These are phyloP conservation scores for Firmiana major DNA, from an alignment of 345 rosid species.

Conservation along the genomic window DNA sequence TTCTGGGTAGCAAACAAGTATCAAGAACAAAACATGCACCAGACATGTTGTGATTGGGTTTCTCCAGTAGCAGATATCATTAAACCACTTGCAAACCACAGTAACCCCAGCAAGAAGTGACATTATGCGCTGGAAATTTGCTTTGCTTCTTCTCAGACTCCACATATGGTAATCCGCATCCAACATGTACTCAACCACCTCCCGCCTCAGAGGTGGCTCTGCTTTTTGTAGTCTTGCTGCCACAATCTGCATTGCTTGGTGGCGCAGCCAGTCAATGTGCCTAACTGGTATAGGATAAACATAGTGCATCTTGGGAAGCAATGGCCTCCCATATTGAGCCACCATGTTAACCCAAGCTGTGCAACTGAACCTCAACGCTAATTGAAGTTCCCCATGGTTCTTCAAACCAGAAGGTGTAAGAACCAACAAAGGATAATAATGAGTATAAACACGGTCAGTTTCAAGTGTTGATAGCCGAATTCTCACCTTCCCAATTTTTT, in stretches of 20 bases:
- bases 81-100: conserved; percentile 72
- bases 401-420: conserved; percentile 68
- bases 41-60: conserved; percentile 82
- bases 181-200: conserved; percentile 89
- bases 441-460: conserved; percentile 83
- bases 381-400: conserved; percentile 87
- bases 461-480: conserved; percentile 85
- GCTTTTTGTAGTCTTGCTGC: conserved; percentile 70
- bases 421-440: conserved; percentile 79
- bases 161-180: conserved; percentile 93
- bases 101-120: conserved; percentile 59
- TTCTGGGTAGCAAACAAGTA: conserved; percentile 86
- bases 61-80: conserved; percentile 76
- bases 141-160: conserved; percentile 91
- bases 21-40: conserved; percentile 71
- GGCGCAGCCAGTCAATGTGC: conserved; percentile 70
- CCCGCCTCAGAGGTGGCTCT: conserved; percentile 87
- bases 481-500: conserved; percentile 87
- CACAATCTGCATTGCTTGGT: conserved; percentile 86
- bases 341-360: conserved; percentile 85
- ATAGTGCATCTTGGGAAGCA: conserved; percentile 98
- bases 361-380: conserved; percentile 87
- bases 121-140: conserved; percentile 85
- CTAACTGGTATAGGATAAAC: conserved; percentile 69
- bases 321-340: conserved; percentile 73